phyloP scores from a whole-genome alignment of 768 basidiomycete genomes.

The Suillus cothurnatus region DNA sequence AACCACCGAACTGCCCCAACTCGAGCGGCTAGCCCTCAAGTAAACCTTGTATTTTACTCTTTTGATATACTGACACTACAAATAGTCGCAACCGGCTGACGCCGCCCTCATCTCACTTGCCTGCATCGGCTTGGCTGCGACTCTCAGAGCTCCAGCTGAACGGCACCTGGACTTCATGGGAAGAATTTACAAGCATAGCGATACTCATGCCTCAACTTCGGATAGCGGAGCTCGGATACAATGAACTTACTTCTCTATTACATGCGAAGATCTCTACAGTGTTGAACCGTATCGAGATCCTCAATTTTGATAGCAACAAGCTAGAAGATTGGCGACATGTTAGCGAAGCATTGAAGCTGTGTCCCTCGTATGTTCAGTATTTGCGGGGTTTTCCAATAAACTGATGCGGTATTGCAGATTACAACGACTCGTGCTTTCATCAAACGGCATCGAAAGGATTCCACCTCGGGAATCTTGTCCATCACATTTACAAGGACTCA shows the following conservation, averaged over 20 bases:
- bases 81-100: constrained; percentile 69
- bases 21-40: constrained; percentile 79
- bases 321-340: constrained; percentile 58
- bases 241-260: constrained; percentile 47
- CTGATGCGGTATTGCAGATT: constrained; percentile 42
- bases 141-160: constrained; percentile 75
- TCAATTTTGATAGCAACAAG: constrained; percentile 76
- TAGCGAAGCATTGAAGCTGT: constrained; percentile 44
- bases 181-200: constrained; percentile 56
- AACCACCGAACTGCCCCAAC: constrained; percentile 54
- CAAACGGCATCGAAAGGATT: constrained; percentile 58
- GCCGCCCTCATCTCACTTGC: constrained; percentile 35
- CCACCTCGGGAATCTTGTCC: constrained; percentile 27
- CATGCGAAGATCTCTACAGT: constrained; percentile 11
- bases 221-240: constrained; percentile 72
- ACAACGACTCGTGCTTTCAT: constrained; percentile 64
- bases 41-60: constrained; percentile 42
- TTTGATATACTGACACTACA: constrained; percentile 19
- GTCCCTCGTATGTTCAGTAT: constrained; percentile 43
- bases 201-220: constrained; percentile 55
- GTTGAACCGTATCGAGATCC: constrained; percentile 39
- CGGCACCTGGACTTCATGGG: constrained; percentile 71
- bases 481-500: constrained; percentile 41
- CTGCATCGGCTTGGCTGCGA: constrained; percentile 46
- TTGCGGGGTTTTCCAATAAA: neutral